Base-by-base conservation (phyloP, 2,329 filamentous ascomycete genomes). In the Fusarium sp. region DNA sequence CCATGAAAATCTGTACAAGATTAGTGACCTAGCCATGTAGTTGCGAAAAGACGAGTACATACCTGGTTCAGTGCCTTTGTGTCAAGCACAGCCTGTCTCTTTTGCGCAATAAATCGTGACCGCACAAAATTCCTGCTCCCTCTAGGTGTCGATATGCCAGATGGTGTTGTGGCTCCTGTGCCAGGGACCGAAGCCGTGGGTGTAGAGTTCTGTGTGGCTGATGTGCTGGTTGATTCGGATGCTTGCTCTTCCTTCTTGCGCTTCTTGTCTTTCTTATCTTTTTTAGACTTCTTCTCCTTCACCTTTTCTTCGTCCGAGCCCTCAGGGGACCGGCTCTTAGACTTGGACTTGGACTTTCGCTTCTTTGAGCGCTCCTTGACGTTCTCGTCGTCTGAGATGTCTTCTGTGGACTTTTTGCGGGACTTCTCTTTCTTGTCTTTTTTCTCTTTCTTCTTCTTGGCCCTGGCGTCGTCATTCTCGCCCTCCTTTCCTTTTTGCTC, bases 41-140 rank as follows among this genome's bases (percentile, higher is more conserved):
- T 22, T 47, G 26, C 20, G 44, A 20, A 45, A 28, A 20, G 24
- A n/a, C 9, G 44, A 47, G 39, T 36, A 72, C 85, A 81, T 84
- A 95, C 93, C 90, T 98, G 95, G 81, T 95, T 95, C 78, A 98
- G 83, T 20, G 95, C 93, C 78, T 92, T 91, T 54, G 91, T 88
- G 81, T 98, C 93, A 84, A 94, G 88, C 65, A 95, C 89, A 6
- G 95, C 95, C 84, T 92, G 90, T 77, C 91, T 91, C 86, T 98
- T 98, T 77, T 96, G 93, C 63, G 92, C 92, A 78, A 98, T 97
- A 81, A 95, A 94, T 68, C 94, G 88, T 74, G 93, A 91, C 71
- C 95, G 87, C 51, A 95, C 90, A 61, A 92, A 89, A 80, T 95
- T 93, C 72, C 94, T 89, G 54, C 88, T 90, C 14, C 82, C 83